A percentile compares a stretch with the other conserved stretches of the same genome.
Evolutionary conservation across 2,329 filamentous ascomycete species (phyloP).

Genomic region (Calonectria fujianensis): DNA sequence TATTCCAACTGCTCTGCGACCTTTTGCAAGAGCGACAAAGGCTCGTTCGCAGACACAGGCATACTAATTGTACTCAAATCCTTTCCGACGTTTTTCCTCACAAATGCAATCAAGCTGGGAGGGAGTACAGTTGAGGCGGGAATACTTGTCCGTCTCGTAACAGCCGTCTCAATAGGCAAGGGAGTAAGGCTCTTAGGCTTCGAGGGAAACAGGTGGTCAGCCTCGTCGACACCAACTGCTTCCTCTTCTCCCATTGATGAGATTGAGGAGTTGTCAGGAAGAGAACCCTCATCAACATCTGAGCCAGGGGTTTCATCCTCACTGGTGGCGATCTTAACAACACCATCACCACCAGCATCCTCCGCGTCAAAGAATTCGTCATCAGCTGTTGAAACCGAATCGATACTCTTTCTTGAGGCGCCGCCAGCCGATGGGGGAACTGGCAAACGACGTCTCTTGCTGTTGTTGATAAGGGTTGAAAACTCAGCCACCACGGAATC

Average conservation of each 20-base stretch:
- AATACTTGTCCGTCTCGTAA: slow-evolving; percentile 82
- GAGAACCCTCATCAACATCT: slow-evolving; percentile 73
- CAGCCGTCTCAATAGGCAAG: slow-evolving; percentile 80
- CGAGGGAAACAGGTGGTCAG: slow-evolving; percentile 79
- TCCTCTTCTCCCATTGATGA: slow-evolving; percentile 78
- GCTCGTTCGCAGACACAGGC: slow-evolving; percentile 98
- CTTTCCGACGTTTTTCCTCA: slow-evolving; percentile 98
- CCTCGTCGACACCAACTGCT: slow-evolving; percentile 75
- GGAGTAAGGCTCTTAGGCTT: slow-evolving; percentile 86
- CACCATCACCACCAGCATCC: slow-evolving; percentile 74
- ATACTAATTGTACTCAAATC: slow-evolving; percentile 97
- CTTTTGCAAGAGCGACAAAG: slow-evolving; percentile 89
- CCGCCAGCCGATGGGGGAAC: slow-evolving; percentile 69
- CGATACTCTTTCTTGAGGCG: slow-evolving; percentile 79
- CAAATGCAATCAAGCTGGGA: slow-evolving; percentile 93
- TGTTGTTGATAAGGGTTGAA: slow-evolving; percentile 83
- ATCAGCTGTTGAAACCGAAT: slow-evolving; percentile 85
- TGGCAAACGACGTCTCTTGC: slow-evolving; percentile 83
- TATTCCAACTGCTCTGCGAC: slow-evolving; percentile 95
- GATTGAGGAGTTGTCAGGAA: slow-evolving; percentile 74
- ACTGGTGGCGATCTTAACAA: slow-evolving; percentile 84
- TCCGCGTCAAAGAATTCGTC: slow-evolving; percentile 94
- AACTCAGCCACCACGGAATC: slow-evolving; percentile 91
- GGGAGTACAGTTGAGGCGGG: slow-evolving; percentile 85
- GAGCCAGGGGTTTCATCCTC: slow-evolving; percentile 78